phyloP scores from a whole-genome alignment of 768 basidiomycete genomes.

The Cantharellus cinnabarinus region DNA sequence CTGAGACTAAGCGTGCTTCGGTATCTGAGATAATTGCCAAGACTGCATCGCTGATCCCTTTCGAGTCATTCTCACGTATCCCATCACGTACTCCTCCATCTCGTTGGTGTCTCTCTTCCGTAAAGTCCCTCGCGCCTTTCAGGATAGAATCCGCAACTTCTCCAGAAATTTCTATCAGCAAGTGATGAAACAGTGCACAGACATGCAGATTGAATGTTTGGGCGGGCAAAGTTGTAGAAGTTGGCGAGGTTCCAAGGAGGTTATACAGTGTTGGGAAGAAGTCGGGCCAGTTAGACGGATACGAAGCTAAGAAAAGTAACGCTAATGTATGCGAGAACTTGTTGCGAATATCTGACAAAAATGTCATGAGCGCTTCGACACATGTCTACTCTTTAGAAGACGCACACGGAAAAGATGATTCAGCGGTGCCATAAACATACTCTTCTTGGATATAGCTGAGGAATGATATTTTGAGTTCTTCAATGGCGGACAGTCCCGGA shows the following conservation, averaged over 20 bases:
- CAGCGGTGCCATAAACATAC: slow-evolving; percentile 70
- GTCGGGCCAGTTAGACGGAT: slow-evolving; percentile 65
- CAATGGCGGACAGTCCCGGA: slow-evolving; percentile 13
- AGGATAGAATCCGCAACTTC: slow-evolving; percentile 95
- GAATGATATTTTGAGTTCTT: slow-evolving; percentile 45
- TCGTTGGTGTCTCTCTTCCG: slow-evolving; percentile 46
- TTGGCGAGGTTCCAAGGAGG: slow-evolving; percentile 35
- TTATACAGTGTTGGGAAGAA: slow-evolving; percentile 66
- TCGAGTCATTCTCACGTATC: slow-evolving; percentile 71
- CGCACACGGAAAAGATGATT: slow-evolving; percentile 66
- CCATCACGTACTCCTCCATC: slow-evolving; percentile 77
- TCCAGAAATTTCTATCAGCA: slow-evolving; percentile 84
- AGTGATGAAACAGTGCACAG: slow-evolving; percentile 73
- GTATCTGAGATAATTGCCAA: slow-evolving; percentile 62
- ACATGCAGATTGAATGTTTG: slow-evolving; percentile 63
- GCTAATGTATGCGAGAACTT: slow-evolving; percentile 86
- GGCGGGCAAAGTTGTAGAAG: slow-evolving; percentile 12
- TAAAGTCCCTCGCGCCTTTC: slow-evolving; percentile 65
- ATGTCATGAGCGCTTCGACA: slow-evolving; percentile 9
- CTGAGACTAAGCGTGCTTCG: slow-evolving; percentile 8
- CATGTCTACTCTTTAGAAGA: slow-evolving; percentile 9
- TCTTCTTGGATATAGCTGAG: slow-evolving; percentile 72
- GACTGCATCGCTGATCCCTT: slow-evolving; percentile 68
- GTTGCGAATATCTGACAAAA: slow-evolving; percentile 59
- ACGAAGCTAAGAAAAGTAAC: slow-evolving; percentile 73